Base-by-base conservation (phyloP, 2,329 filamentous ascomycete genomes). In the Diaporthe vaccinii region DNA sequence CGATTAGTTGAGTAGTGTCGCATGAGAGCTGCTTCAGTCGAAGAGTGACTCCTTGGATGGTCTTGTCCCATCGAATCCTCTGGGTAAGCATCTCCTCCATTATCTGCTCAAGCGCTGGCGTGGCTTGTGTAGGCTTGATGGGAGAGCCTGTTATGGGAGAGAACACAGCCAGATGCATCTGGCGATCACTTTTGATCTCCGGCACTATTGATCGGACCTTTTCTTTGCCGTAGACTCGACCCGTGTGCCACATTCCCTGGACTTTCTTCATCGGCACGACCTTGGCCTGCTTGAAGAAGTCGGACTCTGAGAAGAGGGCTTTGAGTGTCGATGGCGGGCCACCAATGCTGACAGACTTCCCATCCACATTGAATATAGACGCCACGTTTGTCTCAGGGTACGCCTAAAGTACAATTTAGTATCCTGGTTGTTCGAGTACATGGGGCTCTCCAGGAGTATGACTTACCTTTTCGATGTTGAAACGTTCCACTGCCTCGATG, bases 51-150 rank as follows among this genome's bases (percentile, higher is more conserved):
- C 17, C 22, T 1, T 59, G 10, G 34, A 72, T 34, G 28, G 10
- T 17, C 10, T 17, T 9, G 25, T 72, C 55, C 69, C 69, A 72
- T 34, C 39, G 51, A 9, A 72, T 28, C 8, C 39, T 46, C 10
- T 72, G 14, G 12, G 69, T 72, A 2, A 72, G 20, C 4, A 72
- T 72, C 55, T 72, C 69, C 9, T 72, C 69, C 53, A 72, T 72
- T 9, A 72, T 49, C 14, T 59, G 25, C 25, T 61, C 17, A 14
- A 72, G 53, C n/a, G 36, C 15, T 1, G 36, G 7, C 8, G 3
- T 34, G 9, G 68, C 17, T 17, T 69, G 12, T 36, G n/a, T 46
- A 8, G n/a, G 8, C n/a, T 25, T 17, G 6, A 69, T n/a, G 10
- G 44, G 28, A 2, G 7, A 6, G 1, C 65, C 65, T 9, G 17